phyloP scores from a whole-genome alignment of 805 yeast species.

The Saccharomycopsis olivae region DNA sequence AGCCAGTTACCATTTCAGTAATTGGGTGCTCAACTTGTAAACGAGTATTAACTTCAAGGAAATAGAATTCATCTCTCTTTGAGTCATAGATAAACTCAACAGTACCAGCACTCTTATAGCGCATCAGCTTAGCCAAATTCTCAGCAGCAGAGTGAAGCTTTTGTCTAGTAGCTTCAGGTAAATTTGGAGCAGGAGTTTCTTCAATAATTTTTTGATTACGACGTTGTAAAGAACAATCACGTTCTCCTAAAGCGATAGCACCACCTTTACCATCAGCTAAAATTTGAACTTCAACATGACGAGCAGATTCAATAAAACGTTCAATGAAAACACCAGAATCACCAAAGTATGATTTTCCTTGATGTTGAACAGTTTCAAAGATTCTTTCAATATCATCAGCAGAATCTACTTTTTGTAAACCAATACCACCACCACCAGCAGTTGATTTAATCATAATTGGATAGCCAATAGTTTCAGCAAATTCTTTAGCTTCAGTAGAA shows the following conservation, averaged over 20 bases:
- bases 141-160: slow-evolving; percentile 79
- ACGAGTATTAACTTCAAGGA: slow-evolving; percentile 92
- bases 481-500: slow-evolving; percentile 62
- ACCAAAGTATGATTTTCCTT: slow-evolving; percentile 87
- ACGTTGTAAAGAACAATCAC: slow-evolving; percentile 96
- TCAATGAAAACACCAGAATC: slow-evolving; percentile 94
- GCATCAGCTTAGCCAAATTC: slow-evolving; percentile 68
- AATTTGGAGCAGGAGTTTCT: slow-evolving; percentile 95
- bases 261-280: slow-evolving; percentile 92
- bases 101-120: slow-evolving; percentile 95
- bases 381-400: slow-evolving; percentile 74
- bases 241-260: slow-evolving; percentile 91
- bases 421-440: slow-evolving; percentile 99
- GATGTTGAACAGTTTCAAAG: slow-evolving; percentile 86
- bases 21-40: slow-evolving; percentile 97
- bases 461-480: slow-evolving; percentile 50
- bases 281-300: slow-evolving; percentile 95
- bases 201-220: slow-evolving; percentile 94
- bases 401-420: slow-evolving; percentile 84
- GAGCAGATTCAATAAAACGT: slow-evolving; percentile 86
- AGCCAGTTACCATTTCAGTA: slow-evolving; percentile 89
- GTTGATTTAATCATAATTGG: slow-evolving; percentile 96
- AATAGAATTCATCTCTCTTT: slow-evolving; percentile 78
- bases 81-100: slow-evolving; percentile 92
- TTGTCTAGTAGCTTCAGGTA: slow-evolving; percentile 68